phyloP scores from a whole-genome alignment of 148 eudicot genomes.

The Vaccinium vitisidaea region DNA sequence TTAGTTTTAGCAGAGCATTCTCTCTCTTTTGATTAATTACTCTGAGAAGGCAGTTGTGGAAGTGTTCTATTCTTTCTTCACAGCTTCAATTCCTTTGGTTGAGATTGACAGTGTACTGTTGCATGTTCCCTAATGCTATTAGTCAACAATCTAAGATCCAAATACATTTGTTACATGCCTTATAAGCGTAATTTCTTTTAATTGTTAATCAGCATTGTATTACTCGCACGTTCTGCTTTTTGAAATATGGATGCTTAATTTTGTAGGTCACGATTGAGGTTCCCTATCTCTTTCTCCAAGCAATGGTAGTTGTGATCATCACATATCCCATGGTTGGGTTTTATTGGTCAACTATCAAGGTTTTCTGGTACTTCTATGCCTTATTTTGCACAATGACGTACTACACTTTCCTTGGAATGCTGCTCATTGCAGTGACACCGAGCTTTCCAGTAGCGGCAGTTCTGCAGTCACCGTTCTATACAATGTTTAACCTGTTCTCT shows the following conservation, averaged over 20 bases:
- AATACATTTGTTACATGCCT: background rate
- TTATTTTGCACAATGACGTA: constrained; percentile 59
- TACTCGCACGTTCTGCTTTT: background rate
- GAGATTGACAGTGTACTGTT: background rate
- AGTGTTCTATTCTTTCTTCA: too few relatives aligned
- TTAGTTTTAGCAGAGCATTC: too few relatives aligned
- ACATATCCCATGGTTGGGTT: constrained; percentile 85
- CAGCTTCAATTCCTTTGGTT: too few relatives aligned
- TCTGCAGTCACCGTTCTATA: constrained; percentile 41
- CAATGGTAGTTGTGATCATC: constrained; percentile 47
- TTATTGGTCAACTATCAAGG: constrained; percentile 51
- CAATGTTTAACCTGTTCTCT: constrained; percentile 51
- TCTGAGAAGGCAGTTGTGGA: too few relatives aligned
- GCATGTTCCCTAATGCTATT: background rate
- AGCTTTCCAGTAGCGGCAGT: constrained; percentile 51
- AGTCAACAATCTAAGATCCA: background rate
- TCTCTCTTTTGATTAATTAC: too few relatives aligned
- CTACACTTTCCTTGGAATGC: constrained; percentile 67
- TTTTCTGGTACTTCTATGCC: constrained; percentile 60
- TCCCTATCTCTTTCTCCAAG: constrained; percentile 53
- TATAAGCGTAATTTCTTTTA: background rate
- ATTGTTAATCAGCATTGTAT: background rate
- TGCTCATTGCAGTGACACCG: constrained; percentile 64
- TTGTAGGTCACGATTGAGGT: constrained; percentile 63
- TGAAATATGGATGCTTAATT: background rate